Evolutionary conservation across 495 filamentous ascomycete species (phyloP).

Genomic region (Letharia columbiana): DNA sequence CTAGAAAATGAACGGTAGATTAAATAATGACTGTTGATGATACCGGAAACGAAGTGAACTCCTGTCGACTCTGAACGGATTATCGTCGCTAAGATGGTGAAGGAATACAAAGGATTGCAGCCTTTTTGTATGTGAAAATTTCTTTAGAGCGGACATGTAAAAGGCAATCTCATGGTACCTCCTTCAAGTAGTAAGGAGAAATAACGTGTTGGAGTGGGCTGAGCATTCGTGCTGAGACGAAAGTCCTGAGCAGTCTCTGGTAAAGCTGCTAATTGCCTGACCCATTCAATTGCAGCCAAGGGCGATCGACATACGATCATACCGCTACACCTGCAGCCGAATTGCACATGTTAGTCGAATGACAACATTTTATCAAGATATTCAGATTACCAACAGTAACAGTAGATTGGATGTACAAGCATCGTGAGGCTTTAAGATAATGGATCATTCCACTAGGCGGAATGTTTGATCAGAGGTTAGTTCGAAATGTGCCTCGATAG

Average conservation of each 20-base stretch:
- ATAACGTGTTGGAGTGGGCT: neutral
- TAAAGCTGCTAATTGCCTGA: neutral
- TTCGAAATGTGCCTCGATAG: neutral
- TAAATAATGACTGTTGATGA: neutral
- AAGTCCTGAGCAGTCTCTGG: neutral
- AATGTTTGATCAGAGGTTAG: neutral
- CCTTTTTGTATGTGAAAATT: neutral
- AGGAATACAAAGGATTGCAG: neutral
- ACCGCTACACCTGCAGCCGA: neutral
- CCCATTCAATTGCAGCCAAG: neutral
- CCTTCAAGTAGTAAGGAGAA: neutral
- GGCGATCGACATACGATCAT: neutral
- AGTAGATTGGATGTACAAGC: neutral
- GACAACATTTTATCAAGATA: no score
- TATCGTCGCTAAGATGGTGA: neutral
- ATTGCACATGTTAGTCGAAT: neutral
- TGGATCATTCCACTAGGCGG: neutral
- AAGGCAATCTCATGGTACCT: neutral
- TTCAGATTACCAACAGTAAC: neutral
- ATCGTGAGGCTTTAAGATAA: neutral
- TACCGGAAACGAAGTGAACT: neutral
- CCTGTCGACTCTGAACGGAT: neutral
- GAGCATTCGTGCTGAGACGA: neutral
- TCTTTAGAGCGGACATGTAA: neutral
- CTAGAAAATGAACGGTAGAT: neutral